Evolutionary conservation across 148 eudicot species (phyloP).

Genomic region (Chenopodium formosanum): DNA sequence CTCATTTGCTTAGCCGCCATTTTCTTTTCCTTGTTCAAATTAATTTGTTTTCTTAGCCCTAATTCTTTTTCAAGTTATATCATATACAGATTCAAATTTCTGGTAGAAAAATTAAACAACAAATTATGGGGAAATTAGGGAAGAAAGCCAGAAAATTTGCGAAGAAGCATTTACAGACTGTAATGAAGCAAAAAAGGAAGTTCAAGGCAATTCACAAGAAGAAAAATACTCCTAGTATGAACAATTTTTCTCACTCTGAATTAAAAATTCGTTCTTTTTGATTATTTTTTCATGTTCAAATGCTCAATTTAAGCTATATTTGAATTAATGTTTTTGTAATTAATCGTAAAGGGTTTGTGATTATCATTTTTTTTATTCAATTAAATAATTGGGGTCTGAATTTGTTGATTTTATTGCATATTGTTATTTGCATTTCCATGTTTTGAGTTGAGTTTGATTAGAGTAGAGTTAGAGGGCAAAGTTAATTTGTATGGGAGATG

Average conservation of each 20-base stretch:
- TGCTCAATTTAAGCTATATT: neutral
- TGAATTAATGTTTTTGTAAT: neutral
- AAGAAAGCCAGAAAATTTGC: constrained; percentile 96
- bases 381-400: neutral
- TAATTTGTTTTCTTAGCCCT: no score
- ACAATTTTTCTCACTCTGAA: neutral
- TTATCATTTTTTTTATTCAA: neutral
- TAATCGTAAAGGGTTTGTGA: neutral
- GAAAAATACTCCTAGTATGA: constrained; percentile 52
- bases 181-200: constrained; percentile 54
- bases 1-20: no score
- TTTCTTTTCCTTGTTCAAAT: no score
- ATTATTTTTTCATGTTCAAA: neutral
- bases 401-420: neutral
- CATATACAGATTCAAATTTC: neutral
- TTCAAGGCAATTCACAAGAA: constrained; percentile 53
- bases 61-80: no score
- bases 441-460: neutral
- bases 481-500: no score
- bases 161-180: constrained; percentile 84
- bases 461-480: no score
- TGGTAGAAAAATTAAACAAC: neutral
- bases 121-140: constrained; percentile 79
- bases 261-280: neutral
- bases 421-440: no score